Base-by-base conservation (phyloP, 2,329 filamentous ascomycete species). In the Aurifilum marmelostoma region DNA sequence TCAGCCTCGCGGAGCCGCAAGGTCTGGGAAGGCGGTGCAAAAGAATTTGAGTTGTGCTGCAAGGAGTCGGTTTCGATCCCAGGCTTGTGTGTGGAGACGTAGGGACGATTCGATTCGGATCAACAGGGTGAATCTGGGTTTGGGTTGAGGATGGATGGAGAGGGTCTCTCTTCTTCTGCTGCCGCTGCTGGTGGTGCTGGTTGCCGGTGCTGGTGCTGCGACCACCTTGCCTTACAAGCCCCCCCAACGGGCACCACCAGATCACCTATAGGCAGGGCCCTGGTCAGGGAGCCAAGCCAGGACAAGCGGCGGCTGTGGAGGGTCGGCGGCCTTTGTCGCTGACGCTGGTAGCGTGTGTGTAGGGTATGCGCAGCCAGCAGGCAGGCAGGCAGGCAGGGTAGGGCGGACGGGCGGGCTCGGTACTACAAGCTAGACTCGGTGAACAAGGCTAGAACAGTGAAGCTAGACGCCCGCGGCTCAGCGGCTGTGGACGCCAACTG, bases 101-200 rank as follows among this genome's bases (percentile, higher is more conserved):
- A 63, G 59, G 41, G 61, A 63, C 60, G 65, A 71, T 65, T 71
- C 63, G 67, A 66, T 69, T 69, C 43, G 52, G 67, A 69, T 68
- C 60, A 64, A 66, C 50, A 66, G 62, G 69, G 63, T 41, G 67
- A 50, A 63, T 61, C 21, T 64, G 63, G 61, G 50, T 50, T 41
- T 66, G 63, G 58, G 60, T n/a, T 50, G 68, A 63, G 61, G 27
- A 63, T 47, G 43, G 43, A 50, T 14, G 29, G 27, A 32, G 39
- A 32, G 61, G 61, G 39, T n/a, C 41, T 9, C 61, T 58, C 18
- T 54, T 56, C 34, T 34, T 34, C 34, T 34, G 34, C 34, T 34
- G 4, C 34, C 8, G 34, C 34, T 34, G 34, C 34, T 34, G 34
- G 4, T 34, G 34, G 4, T 34, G 65, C 68, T 69, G 68, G n/a